Conservation (phyloP, 495 filamentous ascomycete species). For the Neurospora hispaniola region DNA sequence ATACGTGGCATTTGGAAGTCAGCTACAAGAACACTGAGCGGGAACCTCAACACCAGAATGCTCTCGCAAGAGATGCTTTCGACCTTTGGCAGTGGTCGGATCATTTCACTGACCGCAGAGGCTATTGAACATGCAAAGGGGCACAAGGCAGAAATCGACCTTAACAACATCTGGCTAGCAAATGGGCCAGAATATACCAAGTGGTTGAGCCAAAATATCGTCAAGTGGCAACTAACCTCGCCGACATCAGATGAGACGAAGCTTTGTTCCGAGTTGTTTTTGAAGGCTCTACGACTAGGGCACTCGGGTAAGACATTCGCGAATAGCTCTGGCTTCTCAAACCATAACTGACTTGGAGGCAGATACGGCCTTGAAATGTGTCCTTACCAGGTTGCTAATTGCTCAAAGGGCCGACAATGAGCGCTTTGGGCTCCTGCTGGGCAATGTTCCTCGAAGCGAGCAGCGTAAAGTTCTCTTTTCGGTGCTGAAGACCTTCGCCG, state of each 20-base stretch:
- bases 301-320: constrained; percentile 47
- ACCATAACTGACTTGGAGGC: constrained; percentile 5
- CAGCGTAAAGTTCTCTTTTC: constrained; percentile 48
- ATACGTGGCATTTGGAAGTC: constrained; percentile 42
- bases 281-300: constrained; percentile 59
- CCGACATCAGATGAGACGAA: constrained; percentile 34
- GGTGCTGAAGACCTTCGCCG: constrained; percentile 49
- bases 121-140: constrained; percentile 47
- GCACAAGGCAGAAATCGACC: constrained; percentile 1
- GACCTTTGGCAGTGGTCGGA: constrained; percentile 57
- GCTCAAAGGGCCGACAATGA: constrained; percentile 17
- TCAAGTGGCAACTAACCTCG: constrained; percentile 34
- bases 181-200: constrained; percentile 50
- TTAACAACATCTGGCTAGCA: constrained; percentile 49
- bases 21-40: constrained; percentile 6
- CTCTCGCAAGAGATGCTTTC: constrained; percentile 32
- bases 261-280: constrained; percentile 48
- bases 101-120: constrained; percentile 65
- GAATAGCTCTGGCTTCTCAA: constrained; percentile 9
- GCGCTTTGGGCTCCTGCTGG: constrained; percentile 34
- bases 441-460: constrained; percentile 41
- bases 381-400: constrained; percentile 38
- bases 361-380: constrained; percentile 47
- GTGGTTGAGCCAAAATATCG: constrained; percentile 67
- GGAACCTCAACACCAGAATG: constrained; percentile 6